These are phyloP conservation scores for Anisogramma anomala DNA, from an alignment of 2,329 filamentous ascomycete species.

Conservation along the genomic window DNA sequence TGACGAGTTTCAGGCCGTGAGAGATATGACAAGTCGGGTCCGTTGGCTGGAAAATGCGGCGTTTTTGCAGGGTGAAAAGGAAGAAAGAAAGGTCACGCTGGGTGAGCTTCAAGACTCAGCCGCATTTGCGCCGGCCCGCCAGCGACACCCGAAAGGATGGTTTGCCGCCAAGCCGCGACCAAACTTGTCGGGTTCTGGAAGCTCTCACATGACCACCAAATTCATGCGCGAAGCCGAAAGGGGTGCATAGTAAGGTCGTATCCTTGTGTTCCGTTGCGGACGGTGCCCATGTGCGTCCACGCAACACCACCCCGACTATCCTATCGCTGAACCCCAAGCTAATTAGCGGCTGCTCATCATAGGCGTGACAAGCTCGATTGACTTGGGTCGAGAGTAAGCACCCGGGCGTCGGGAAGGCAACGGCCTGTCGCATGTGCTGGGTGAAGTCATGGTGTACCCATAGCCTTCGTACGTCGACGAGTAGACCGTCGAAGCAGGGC, in stretches of 20 bases:
- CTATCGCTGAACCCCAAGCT: too few relatives aligned
- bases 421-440: slow-evolving; percentile 38
- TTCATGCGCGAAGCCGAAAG: slow-evolving; percentile 4
- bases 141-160: background rate
- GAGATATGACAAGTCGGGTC: slow-evolving; percentile 5
- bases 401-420: slow-evolving; percentile 44
- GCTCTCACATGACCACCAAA: slow-evolving; percentile 10
- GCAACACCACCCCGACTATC: background rate
- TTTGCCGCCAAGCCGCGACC: background rate
- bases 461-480: slow-evolving; percentile 44
- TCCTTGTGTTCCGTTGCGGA: slow-evolving; percentile 1
- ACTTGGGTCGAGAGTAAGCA: slow-evolving; percentile 46
- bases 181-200: background rate
- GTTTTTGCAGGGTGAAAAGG: background rate
- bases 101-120: slow-evolving; percentile 6
- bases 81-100: slow-evolving; percentile 4
- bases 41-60: background rate
- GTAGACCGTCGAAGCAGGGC: slow-evolving; percentile 30
- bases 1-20: too few relatives aligned
- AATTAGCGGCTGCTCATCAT: slow-evolving; percentile 36
- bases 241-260: background rate
- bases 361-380: slow-evolving; percentile 53
- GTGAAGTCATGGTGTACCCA: slow-evolving; percentile 28
- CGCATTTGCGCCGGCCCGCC: background rate
- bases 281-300: background rate